These are phyloP conservation scores for Phytophthora pistaciae DNA, from an alignment of 352 stramenopile genomes.

Conservation along the genomic window DNA sequence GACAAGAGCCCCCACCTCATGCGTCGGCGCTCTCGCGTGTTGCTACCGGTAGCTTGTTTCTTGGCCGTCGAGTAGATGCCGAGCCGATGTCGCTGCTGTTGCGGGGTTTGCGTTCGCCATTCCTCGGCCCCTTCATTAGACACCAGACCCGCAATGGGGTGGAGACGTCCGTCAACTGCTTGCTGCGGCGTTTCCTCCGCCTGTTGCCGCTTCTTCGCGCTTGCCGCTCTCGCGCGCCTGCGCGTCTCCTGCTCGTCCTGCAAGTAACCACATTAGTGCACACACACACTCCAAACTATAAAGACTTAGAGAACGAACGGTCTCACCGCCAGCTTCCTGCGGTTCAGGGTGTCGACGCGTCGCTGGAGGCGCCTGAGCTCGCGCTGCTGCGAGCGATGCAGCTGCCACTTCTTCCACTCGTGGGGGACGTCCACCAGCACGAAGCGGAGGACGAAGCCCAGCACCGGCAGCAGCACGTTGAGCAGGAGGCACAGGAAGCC, in stretches of 20 bases:
- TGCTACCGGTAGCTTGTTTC: constrained; percentile 14
- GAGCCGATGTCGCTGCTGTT: constrained; percentile 39
- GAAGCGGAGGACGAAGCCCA: constrained; percentile 40
- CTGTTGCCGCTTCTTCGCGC: constrained; percentile 25
- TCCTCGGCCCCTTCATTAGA: neutral
- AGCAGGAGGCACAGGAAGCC: constrained; percentile 54
- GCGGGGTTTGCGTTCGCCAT: neutral
- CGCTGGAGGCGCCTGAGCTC: constrained; percentile 48
- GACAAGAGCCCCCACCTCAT: constrained; percentile 19
- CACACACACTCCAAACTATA: neutral
- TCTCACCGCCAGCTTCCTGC: constrained; percentile 32
- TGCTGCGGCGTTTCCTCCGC: constrained; percentile 2
- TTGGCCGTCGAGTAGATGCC: constrained; percentile 52
- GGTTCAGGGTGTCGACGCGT: constrained; percentile 35
- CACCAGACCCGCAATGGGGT: neutral
- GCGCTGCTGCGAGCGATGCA: constrained; percentile 48
- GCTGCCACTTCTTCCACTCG: constrained; percentile 50
- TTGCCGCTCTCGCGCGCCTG: constrained; percentile 11
- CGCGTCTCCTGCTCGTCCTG: constrained; percentile 41
- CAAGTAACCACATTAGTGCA: neutral
- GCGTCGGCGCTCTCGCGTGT: constrained; percentile 8
- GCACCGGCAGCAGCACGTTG: constrained; percentile 47
- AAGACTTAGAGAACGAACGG: neutral
- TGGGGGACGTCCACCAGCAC: constrained; percentile 38
- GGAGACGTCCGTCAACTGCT: neutral